Evolutionary conservation across 805 yeast genomes (phyloP).

Genomic region (Lipomyces yamanashiensis): DNA sequence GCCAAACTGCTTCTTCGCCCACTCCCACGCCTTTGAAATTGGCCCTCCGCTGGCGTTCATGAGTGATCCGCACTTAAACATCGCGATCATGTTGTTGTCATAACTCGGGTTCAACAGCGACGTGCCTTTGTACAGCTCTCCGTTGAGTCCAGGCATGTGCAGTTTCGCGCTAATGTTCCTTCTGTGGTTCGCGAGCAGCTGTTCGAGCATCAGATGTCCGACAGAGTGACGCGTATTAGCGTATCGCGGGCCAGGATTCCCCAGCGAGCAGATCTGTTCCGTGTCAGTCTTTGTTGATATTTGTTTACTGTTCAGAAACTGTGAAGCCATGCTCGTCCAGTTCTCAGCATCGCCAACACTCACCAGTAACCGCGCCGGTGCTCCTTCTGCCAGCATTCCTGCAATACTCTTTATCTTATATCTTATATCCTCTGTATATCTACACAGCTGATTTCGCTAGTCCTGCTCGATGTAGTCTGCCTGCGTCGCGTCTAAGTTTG

Average conservation of each 20-base stretch:
- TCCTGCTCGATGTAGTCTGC: too few relatives aligned
- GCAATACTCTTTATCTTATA: too few relatives aligned
- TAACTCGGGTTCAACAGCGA: conserved; percentile 39
- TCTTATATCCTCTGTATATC: too few relatives aligned
- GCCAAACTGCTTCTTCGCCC: conserved; percentile 36
- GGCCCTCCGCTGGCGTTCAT: conserved; percentile 78
- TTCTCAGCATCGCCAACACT: too few relatives aligned
- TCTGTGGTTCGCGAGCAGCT: conserved; percentile 30
- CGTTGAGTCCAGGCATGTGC: conserved; percentile 16
- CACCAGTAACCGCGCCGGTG: too few relatives aligned
- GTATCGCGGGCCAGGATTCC: conserved; percentile 74
- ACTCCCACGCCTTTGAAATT: conserved; percentile 56
- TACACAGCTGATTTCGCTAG: too few relatives aligned
- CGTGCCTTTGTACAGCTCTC: conserved; percentile 37
- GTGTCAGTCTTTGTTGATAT: not conserved
- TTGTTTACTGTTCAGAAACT: too few relatives aligned
- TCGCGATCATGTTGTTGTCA: conserved; percentile 42
- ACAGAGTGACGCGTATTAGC: conserved; percentile 74
- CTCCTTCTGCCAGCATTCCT: too few relatives aligned
- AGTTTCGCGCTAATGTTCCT: conserved; percentile 15
- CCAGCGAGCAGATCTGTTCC: conserved; percentile 58
- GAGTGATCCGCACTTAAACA: conserved; percentile 58
- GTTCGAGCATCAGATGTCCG: conserved; percentile 64
- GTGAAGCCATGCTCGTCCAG: too few relatives aligned
- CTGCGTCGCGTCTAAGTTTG: too few relatives aligned